Evolutionary conservation across 2,329 filamentous ascomycete species (phyloP).

Genomic region (Tricladium varicosporioides): DNA sequence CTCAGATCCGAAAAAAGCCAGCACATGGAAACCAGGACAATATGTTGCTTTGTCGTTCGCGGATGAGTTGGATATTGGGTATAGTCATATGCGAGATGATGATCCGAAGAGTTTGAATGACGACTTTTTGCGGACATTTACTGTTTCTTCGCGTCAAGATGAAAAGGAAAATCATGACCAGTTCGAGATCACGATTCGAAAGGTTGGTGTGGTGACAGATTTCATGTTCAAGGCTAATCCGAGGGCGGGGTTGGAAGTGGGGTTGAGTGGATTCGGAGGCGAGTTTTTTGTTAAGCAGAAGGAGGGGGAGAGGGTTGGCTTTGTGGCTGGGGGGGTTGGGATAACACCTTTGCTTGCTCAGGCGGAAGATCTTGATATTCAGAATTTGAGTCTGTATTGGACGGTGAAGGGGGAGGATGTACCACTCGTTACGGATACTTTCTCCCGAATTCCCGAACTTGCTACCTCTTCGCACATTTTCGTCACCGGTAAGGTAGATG

Average conservation of each 20-base stretch:
- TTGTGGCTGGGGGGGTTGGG: conserved; percentile 77
- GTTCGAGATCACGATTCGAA: conserved; percentile 71
- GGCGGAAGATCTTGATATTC: conserved; percentile 48
- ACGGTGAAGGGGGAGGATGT: conserved; percentile 61
- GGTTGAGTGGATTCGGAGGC: conserved; percentile 73
- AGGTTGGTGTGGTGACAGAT: conserved; percentile 65
- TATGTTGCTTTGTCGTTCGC: conserved; percentile 75
- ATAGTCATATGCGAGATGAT: conserved; percentile 79
- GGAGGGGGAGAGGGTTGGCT: conserved; percentile 43
- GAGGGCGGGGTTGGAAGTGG: conserved; percentile 56
- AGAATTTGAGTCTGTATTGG: conserved; percentile 63
- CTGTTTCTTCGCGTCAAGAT: conserved; percentile 57
- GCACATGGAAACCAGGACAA: conserved; percentile 65
- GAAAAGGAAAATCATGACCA: conserved; percentile 20
- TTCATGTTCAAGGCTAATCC: conserved; percentile 60
- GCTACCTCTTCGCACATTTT: conserved; percentile 57
- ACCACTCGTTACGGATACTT: conserved; percentile 56
- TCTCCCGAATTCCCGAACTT: conserved; percentile 52
- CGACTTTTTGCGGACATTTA: conserved; percentile 81
- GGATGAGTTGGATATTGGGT: conserved; percentile 67
- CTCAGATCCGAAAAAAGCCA: conserved; percentile 33
- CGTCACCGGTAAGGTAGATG: conserved; percentile 51
- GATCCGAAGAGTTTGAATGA: conserved; percentile 81
- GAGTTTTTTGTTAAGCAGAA: conserved; percentile 46
- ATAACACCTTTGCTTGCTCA: conserved; percentile 80